phyloP scores from a whole-genome alignment of 495 filamentous ascomycete species.

The Poronia punctata region DNA sequence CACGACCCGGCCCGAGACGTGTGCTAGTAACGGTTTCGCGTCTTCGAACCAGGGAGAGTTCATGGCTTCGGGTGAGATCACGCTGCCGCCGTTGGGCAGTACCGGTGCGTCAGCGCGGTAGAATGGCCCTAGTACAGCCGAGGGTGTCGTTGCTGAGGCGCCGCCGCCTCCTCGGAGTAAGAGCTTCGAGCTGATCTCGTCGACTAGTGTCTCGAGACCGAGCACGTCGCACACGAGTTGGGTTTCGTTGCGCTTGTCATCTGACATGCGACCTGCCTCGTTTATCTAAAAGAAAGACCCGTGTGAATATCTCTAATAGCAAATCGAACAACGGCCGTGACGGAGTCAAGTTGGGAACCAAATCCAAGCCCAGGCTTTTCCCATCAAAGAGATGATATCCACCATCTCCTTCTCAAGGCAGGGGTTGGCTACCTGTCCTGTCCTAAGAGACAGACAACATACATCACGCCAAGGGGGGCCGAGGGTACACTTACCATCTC shows the following conservation, averaged over 20 bases:
- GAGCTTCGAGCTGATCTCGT: conserved; percentile 69
- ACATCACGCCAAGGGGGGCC: too few relatives aligned
- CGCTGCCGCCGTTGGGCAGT: conserved; percentile 56
- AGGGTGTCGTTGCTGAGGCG: conserved; percentile 52
- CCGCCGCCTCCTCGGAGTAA: conserved; percentile 24
- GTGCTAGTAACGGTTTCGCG: conserved; percentile 48
- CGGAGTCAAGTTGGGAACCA: too few relatives aligned
- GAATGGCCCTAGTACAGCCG: conserved; percentile 71
- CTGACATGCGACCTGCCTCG: conserved; percentile 64
- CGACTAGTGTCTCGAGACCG: conserved; percentile 66
- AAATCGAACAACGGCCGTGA: too few relatives aligned
- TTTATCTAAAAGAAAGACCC: conserved; percentile 53
- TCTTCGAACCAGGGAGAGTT: conserved; percentile 29
- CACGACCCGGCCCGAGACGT: conserved; percentile 57
- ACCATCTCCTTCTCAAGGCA: too few relatives aligned
- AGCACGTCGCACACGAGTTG: conserved; percentile 66
- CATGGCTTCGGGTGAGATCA: conserved; percentile 32
- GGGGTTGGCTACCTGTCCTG: too few relatives aligned
- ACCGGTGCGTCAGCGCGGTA: conserved; percentile 63
- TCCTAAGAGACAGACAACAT: too few relatives aligned
- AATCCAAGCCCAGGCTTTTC: too few relatives aligned
- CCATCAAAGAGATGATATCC: too few relatives aligned
- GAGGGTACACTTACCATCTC: conserved; percentile 26
- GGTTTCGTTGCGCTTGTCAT: conserved; percentile 65
- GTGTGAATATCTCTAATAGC: conserved; percentile 4